These are phyloP conservation scores for Triticum aestivum DNA, from an alignment of 176 grass and related monocot genomes.

Conservation along the genomic window DNA sequence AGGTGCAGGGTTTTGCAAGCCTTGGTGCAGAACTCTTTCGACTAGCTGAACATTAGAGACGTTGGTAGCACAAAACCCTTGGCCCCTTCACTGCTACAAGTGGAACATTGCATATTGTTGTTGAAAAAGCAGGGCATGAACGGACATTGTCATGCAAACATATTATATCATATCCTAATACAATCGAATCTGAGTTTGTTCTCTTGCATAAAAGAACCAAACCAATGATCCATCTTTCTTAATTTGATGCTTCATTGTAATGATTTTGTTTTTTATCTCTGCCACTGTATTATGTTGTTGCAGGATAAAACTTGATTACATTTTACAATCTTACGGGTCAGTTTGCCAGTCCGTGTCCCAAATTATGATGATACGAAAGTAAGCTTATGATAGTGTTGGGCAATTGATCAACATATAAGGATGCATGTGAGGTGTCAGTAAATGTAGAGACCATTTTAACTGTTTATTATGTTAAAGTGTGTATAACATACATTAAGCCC, in stretches of 20 bases:
- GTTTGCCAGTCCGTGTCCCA: background rate
- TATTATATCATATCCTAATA: background rate
- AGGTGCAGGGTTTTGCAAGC: conserved; percentile 1
- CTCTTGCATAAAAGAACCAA: background rate
- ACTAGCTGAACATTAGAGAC: background rate
- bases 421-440: background rate
- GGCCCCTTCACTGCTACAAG: background rate
- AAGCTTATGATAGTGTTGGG: background rate
- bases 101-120: background rate
- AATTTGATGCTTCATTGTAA: background rate
- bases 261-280: background rate
- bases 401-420: background rate
- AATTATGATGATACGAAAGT: background rate
- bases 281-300: background rate
- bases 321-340: background rate
- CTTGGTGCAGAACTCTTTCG: background rate
- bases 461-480: background rate
- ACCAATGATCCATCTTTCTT: background rate
- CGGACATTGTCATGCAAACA: background rate
- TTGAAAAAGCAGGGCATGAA: background rate
- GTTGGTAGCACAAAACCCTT: background rate
- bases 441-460: background rate
- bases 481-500: background rate
- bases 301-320: background rate
- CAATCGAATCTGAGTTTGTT: background rate